These are phyloP conservation scores for Croton setiger DNA, from an alignment of 441 rosid genomes.

Conservation along the genomic window DNA sequence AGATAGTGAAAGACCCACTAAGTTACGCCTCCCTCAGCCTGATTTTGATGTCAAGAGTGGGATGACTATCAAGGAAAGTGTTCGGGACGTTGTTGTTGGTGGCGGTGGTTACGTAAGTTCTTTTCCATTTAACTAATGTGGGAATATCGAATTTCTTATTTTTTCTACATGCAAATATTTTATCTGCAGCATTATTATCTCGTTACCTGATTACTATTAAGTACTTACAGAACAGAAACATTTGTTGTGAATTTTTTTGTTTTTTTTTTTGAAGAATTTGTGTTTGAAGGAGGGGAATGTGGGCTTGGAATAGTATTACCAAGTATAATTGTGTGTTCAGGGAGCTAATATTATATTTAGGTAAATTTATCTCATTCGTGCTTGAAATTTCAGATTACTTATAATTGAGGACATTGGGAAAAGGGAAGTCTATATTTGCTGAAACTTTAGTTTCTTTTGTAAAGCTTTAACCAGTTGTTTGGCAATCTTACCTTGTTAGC, in stretches of 20 bases:
- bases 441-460: background rate
- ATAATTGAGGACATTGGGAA: background rate
- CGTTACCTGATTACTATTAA: too few relatives aligned
- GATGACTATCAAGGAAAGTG: constrained; percentile 93
- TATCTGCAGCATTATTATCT: too few relatives aligned
- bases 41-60: constrained; percentile 66
- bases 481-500: background rate
- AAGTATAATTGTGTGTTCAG: background rate
- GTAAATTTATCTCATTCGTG: background rate
- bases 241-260: too few relatives aligned
- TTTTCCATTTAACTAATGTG: constrained; percentile 5
- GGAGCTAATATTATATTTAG: too few relatives aligned
- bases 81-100: constrained; percentile 88
- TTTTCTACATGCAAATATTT: background rate
- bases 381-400: background rate
- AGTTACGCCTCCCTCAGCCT: constrained; percentile 89
- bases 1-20: constrained; percentile 98
- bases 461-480: too few relatives aligned
- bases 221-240: too few relatives aligned
- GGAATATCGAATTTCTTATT: background rate
- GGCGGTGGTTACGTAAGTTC: constrained; percentile 92
- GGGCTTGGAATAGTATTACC: background rate
- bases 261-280: background rate
- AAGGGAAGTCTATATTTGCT: background rate
- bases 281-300: too few relatives aligned